Conservation (phyloP, 768 basidiomycete species). For the Russula lepida region DNA sequence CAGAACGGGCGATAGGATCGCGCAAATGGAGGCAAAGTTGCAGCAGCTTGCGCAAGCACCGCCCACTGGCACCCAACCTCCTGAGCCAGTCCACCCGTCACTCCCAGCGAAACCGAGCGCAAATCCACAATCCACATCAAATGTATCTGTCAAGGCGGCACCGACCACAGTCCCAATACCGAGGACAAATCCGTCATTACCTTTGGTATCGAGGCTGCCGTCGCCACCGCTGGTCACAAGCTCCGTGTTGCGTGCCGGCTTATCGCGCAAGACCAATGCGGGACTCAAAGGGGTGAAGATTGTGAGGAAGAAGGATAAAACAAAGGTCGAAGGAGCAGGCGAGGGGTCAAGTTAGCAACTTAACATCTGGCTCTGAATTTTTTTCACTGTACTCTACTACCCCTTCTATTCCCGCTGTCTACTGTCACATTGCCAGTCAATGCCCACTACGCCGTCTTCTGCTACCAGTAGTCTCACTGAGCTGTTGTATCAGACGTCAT, state of each 20-base stretch:
- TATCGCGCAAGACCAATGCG: slow-evolving; percentile 10
- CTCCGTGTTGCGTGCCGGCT: not conserved
- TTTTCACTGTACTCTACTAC: not conserved
- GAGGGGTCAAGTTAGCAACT: not conserved
- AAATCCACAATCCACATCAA: not conserved
- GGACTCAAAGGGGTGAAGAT: slow-evolving; percentile 25
- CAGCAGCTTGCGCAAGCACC: slow-evolving; percentile 53
- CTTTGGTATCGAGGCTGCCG: slow-evolving; percentile 5
- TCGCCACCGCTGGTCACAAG: not conserved
- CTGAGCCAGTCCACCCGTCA: slow-evolving; percentile 29
- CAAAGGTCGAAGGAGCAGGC: slow-evolving; percentile 2
- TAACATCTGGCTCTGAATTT: not conserved
- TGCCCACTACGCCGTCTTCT: no score
- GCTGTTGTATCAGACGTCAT: not conserved
- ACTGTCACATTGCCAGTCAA: not conserved
- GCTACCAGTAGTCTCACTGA: not conserved
- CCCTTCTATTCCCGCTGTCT: not conserved
- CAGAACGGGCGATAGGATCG: slow-evolving; percentile 85
- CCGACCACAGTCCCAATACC: not conserved
- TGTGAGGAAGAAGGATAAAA: slow-evolving; percentile 22
- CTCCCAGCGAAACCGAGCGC: slow-evolving; percentile 7
- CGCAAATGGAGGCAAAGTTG: slow-evolving; percentile 92
- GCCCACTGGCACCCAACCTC: slow-evolving; percentile 15
- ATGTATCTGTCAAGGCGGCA: not conserved
- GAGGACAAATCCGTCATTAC: not conserved